Evolutionary conservation across 1,284 basidiomycete species (phyloP).

Genomic region (Trichosporon coremiiforme): DNA sequence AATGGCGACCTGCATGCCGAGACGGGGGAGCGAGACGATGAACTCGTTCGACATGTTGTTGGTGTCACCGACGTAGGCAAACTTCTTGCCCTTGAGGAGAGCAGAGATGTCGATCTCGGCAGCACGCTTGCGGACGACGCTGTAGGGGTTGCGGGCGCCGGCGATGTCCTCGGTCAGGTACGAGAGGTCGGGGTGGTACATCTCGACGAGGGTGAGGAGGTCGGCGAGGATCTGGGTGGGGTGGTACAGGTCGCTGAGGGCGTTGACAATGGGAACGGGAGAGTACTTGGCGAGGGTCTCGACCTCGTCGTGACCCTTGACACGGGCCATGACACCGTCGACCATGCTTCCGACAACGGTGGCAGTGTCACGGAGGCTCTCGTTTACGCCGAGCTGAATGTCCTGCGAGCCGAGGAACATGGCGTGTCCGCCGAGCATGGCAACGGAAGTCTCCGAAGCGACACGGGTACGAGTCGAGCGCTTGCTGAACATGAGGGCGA

Average conservation of each 20-base stretch:
- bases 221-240: slow-evolving; percentile 96
- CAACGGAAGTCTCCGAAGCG: slow-evolving; percentile 77
- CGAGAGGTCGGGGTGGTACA: slow-evolving; percentile 40
- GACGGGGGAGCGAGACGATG: slow-evolving; percentile 87
- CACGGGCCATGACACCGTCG: slow-evolving; percentile 95
- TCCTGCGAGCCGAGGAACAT: slow-evolving; percentile 89
- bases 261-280: slow-evolving; percentile 91
- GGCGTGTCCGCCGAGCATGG: slow-evolving; percentile 80
- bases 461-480: slow-evolving; percentile 90
- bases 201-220: slow-evolving; percentile 82
- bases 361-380: slow-evolving; percentile 80
- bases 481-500: slow-evolving; percentile 91
- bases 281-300: slow-evolving; percentile 89
- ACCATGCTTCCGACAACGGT: slow-evolving; percentile 88
- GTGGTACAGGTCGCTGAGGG: slow-evolving; percentile 92
- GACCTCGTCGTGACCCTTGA: slow-evolving; percentile 87
- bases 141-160: slow-evolving; percentile 3
- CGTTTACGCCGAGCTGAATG: slow-evolving; percentile 96
- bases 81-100: slow-evolving; percentile 63
- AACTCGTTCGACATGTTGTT: slow-evolving; percentile 98
- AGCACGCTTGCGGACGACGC: slow-evolving; percentile 18
- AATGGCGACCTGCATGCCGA: slow-evolving; percentile 83
- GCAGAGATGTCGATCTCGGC: slow-evolving; percentile 38
- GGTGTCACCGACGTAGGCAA: slow-evolving; percentile 93
- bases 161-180: background rate